Conservation (phyloP, 2,329 filamentous ascomycete species). For the Alternaria dauci region DNA sequence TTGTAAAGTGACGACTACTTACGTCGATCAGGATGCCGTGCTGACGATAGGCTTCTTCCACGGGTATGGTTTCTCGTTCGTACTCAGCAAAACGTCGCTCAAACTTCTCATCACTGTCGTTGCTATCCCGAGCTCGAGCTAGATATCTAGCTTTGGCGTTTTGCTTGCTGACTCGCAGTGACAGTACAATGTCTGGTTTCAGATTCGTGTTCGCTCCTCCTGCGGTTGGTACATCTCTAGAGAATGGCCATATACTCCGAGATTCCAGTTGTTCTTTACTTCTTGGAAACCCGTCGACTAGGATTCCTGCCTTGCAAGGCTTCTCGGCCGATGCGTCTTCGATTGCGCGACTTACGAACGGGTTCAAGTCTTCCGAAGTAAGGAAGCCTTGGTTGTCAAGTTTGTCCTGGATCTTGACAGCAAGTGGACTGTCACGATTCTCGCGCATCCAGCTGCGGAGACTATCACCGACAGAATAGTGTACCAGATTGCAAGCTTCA, state of each 20-base stretch:
- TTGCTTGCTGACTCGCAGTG: constrained; percentile 5
- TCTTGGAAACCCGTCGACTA: constrained; percentile 4
- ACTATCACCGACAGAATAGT: constrained; percentile 1
- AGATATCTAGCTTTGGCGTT: constrained; percentile 7
- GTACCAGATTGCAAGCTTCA: neutral
- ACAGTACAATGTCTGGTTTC: constrained; percentile 9
- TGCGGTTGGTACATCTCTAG: neutral
- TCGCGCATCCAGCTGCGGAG: constrained; percentile 8
- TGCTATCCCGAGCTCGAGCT: constrained; percentile 5
- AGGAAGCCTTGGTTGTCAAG: constrained; percentile 8
- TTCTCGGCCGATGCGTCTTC: neutral
- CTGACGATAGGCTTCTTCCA: constrained; percentile 1
- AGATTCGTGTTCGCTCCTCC: neutral
- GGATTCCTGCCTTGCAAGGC: neutral
- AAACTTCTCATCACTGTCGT: constrained; percentile 10
- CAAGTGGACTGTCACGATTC: neutral
- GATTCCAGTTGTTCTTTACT: constrained; percentile 7
- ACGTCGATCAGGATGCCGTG: constrained; percentile 10
- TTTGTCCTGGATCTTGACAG: constrained; percentile 9
- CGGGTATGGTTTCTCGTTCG: neutral
- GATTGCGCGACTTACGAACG: constrained; percentile 1
- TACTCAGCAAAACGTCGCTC: constrained; percentile 6
- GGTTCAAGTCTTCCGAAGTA: neutral
- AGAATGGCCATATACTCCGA: constrained; percentile 5
- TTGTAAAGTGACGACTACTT: neutral